Evolutionary conservation across 495 filamentous ascomycete genomes (phyloP), one percentile per base, ranked within the genome.

Genomic region (Hyaloscypha variabilis): DNA sequence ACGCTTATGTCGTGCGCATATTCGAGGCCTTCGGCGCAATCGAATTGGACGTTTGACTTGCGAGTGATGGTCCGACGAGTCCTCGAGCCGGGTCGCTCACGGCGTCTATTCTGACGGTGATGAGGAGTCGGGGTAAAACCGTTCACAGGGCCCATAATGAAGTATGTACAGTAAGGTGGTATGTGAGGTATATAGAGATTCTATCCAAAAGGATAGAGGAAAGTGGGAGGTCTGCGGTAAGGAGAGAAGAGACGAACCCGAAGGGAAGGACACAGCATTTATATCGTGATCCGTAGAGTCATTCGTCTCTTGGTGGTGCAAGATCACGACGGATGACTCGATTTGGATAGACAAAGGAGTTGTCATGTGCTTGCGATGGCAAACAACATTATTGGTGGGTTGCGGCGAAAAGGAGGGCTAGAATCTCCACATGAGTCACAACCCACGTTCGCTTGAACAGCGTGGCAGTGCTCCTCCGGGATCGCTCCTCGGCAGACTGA

Each of bases 81-180:
- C 14, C 71, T 55, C 53, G 69, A 71, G 23, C 71, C 71, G 26
- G 71, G 71, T 25, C 71, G 66, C 52, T 73, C 69, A 14, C 71
- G 60, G 0, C 71, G 63, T 21, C 69, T 52, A 34, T 73, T 73
- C 19, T 68, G 69, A 30, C 71, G 71, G 31, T 69, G 71, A 56
- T 67, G 62, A 2, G 67, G 67, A 50, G 66, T 54, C 13, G 63
- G 25, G 14, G 62, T 65, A 46, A 62, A 62, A n/a, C 61, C 57
- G 49, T 67, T 69, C 51, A 56, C 46, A 31, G 34, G 21, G 23
- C 29, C 66, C 66, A 67, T 68, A 51, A 49, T 59, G 57, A 29
- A n/a, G n/a, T n/a, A n/a, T n/a, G 5, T 60, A 24, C 46, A 3
- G 29, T 60, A 11, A 23, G 53, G 21, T 34, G 46, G 54, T 55